Evolutionary conservation across 768 basidiomycete species (phyloP).

Genomic region (Lactarius hatsudake): DNA sequence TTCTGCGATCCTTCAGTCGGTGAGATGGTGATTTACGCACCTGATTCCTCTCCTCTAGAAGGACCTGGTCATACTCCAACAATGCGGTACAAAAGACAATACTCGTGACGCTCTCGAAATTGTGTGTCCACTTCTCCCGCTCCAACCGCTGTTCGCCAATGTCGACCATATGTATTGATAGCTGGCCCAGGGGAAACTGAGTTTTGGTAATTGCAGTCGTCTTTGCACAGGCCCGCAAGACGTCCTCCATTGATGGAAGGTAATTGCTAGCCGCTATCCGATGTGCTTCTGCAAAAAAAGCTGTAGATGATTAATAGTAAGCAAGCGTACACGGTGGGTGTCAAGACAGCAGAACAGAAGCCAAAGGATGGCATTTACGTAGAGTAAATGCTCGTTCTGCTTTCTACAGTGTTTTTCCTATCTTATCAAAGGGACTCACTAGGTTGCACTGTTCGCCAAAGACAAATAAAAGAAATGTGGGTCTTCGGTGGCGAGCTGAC

Average conservation of each 20-base stretch:
- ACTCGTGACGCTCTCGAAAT: no score
- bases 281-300: conserved; percentile 80
- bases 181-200: conserved; percentile 63
- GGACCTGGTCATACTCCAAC: conserved; percentile 73
- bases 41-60: conserved; percentile 66
- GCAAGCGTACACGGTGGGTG: not conserved
- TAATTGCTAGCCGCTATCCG: conserved; percentile 83
- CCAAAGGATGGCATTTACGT: not conserved
- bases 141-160: no score
- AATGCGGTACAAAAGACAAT: conserved; percentile 76
- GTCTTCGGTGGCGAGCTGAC: conserved; percentile 42
- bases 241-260: conserved; percentile 81
- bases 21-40: conserved; percentile 35
- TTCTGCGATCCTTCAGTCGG: conserved; percentile 43
- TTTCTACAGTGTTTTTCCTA: no score
- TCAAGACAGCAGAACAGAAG: not conserved
- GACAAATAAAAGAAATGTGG: conserved; percentile 41
- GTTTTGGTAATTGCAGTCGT: conserved; percentile 91
- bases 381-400: not conserved
- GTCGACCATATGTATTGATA: conserved; percentile 68
- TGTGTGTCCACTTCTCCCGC: no score
- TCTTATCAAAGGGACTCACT: conserved; percentile 49
- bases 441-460: conserved; percentile 90
- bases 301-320: conserved; percentile 37
- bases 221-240: conserved; percentile 84